Evolutionary conservation across 495 filamentous ascomycete species (phyloP), one percentile per base, ranked within the genome.

Genomic region (Aspergillus leporis): DNA sequence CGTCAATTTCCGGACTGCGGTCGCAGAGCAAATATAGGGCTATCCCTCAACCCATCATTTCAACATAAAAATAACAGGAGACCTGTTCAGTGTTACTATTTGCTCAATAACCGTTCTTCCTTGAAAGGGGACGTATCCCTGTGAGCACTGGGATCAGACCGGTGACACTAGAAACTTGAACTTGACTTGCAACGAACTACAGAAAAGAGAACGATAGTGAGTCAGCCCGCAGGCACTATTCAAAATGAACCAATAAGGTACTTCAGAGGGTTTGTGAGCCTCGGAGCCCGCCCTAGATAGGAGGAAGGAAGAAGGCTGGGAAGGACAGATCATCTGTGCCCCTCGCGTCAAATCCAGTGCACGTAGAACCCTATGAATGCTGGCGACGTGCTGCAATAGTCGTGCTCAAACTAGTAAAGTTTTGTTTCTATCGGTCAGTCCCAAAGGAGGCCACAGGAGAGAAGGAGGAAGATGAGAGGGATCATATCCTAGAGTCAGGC

Each of bases 251-350:
- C 41, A 45, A 45, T 45, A 21, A 19, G 8, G 14, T 45, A 4
- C 14, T 1, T 14, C n/a, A 45, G 16, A 21, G 9, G 9, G 8
- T 18, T 19, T 14, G 19, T 18, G 19, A 47, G 43, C 43, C 8
- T 47, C 19, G 43, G 43, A 13, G 43, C 23, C 43, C 43, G 19
- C 43, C 43, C 43, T 47, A 47, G 43, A 47, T 9, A 47, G 43
- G 40, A 55, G 8, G 38, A 32, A 14, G 23, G 16, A 22, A 51
- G 38, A 58, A 40, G 31, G 50, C 21, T 40, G 30, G 46, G 43
- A 49, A 43, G 43, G 61, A 64, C 58, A 61, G 58, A 53, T 62
- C 59, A 64, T 47, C 58, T 67, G 55, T 32, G n/a, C 65, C 60
- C 65, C 65, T 67, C 61, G 65, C 65, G 56, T 67, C 41, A 21